Evolutionary conservation across 148 eudicot genomes (phyloP).

Genomic region (Amaranthus hypochondriacus): DNA sequence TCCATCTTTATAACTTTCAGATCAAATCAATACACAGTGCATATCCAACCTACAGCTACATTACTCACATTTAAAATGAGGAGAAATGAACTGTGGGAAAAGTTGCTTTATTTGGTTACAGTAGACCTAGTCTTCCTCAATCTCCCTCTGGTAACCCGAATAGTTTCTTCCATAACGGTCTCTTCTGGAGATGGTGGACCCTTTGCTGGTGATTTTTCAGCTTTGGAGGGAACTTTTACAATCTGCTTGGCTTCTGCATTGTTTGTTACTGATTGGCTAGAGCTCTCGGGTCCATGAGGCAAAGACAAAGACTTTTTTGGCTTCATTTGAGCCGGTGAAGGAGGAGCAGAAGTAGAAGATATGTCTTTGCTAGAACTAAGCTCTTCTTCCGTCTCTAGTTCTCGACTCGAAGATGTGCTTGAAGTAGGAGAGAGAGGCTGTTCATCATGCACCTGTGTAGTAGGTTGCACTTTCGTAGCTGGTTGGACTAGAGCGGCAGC

Average conservation of each 20-base stretch:
- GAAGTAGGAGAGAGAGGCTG: slow-evolving; percentile 62
- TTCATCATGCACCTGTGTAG: slow-evolving; percentile 27
- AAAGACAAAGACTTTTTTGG: slow-evolving; percentile 33
- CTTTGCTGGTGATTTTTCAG: slow-evolving; percentile 24
- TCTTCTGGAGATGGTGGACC: slow-evolving; percentile 30
- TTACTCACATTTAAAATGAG: slow-evolving; percentile 11
- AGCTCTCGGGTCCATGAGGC: slow-evolving; percentile 31
- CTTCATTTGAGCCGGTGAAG: slow-evolving; percentile 22
- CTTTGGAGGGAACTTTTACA: slow-evolving; percentile 31
- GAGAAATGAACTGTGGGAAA: not conserved
- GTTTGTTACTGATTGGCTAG: slow-evolving; percentile 24
- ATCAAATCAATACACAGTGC: not conserved
- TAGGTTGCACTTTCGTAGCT: slow-evolving; percentile 20
- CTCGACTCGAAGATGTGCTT: slow-evolving; percentile 41
- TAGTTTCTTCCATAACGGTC: slow-evolving; percentile 57
- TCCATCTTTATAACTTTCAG: slow-evolving; percentile 4
- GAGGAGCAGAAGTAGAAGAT: slow-evolving; percentile 17
- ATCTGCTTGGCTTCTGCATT: slow-evolving; percentile 39
- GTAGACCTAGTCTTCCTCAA: slow-evolving; percentile 56
- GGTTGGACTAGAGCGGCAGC: slow-evolving; percentile 23
- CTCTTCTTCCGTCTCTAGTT: slow-evolving; percentile 36
- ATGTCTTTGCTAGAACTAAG: slow-evolving; percentile 26
- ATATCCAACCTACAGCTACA: slow-evolving; percentile 4
- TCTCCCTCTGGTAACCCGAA: slow-evolving; percentile 62
- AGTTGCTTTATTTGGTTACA: slow-evolving; percentile 15